Evolutionary conservation across 2,329 filamentous ascomycete species (phyloP).

Genomic region (Verticillium tricorpus): DNA sequence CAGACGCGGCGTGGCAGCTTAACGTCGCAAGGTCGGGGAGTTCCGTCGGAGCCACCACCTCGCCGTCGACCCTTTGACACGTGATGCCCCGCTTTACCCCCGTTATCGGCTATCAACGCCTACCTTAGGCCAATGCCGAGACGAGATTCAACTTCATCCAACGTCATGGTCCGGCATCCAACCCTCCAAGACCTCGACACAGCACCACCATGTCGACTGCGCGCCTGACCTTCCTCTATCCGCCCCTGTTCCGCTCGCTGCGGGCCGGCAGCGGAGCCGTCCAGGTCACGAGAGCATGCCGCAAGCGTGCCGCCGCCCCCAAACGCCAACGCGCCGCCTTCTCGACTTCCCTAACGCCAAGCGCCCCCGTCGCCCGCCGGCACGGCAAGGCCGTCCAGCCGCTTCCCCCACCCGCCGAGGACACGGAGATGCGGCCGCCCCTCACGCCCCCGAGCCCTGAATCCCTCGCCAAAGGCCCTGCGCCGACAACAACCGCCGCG

Average conservation of each 20-base stretch:
- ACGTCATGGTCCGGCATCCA: neutral
- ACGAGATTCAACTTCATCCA: neutral
- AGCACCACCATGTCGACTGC: constrained; percentile 50
- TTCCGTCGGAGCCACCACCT: too few species aligned
- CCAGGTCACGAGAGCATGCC: constrained; percentile 31
- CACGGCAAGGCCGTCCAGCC: constrained; percentile 61
- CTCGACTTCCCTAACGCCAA: constrained; percentile 24
- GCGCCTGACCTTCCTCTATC: constrained; percentile 65
- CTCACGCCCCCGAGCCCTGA: neutral
- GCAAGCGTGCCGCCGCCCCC: constrained; percentile 19
- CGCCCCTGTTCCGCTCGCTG: constrained; percentile 57
- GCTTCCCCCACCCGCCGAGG: constrained; percentile 26
- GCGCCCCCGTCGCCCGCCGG: constrained; percentile 44
- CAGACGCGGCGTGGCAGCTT: too few species aligned
- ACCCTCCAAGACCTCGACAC: neutral
- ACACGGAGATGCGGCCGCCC: constrained; percentile 4
- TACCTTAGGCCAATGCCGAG: neutral
- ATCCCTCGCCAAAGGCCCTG: constrained; percentile 15
- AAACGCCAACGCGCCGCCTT: constrained; percentile 28
- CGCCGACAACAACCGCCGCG: neutral
- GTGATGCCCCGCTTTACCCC: constrained; percentile 6
- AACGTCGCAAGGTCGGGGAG: too few species aligned
- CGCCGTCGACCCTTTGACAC: neutral
- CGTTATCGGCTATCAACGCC: constrained; percentile 3
- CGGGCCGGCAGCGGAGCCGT: constrained; percentile 38